These are phyloP conservation scores for Cryphonectria carpinicola DNA, from an alignment of 2,329 filamentous ascomycete species.

Conservation along the genomic window DNA sequence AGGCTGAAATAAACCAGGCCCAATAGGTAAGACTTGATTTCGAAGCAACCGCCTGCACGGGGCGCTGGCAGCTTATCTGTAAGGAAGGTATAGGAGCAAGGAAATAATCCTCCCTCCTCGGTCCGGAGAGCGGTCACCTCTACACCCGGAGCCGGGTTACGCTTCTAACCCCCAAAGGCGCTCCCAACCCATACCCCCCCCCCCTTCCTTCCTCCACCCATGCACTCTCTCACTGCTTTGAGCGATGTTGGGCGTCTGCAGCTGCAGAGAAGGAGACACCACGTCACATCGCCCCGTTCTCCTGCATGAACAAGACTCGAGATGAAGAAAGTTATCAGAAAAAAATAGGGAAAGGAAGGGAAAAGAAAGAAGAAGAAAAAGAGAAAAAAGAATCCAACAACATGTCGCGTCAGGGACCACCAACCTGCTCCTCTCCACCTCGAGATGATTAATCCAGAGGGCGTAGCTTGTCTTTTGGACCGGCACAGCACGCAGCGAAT, in stretches of 20 bases:
- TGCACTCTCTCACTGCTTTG: not conserved
- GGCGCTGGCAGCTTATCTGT: not conserved
- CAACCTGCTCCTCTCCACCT: not conserved
- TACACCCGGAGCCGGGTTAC: not conserved
- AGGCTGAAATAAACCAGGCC: not conserved
- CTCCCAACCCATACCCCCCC: too few relatives aligned
- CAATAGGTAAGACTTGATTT: not conserved
- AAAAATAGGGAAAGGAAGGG: not conserved
- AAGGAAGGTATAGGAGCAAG: not conserved
- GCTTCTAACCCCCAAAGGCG: not conserved
- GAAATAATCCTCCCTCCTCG: not conserved
- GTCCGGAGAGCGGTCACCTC: not conserved
- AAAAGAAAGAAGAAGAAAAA: not conserved
- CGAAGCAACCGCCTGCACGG: not conserved
- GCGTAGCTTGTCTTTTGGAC: not conserved
- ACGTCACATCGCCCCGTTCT: conserved; percentile 11
- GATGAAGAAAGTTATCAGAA: not conserved
- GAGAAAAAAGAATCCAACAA: not conserved
- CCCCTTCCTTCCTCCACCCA: too few relatives aligned
- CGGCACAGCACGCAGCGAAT: not conserved
- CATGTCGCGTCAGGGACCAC: not conserved
- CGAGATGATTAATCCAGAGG: not conserved
- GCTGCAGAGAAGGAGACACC: not conserved
- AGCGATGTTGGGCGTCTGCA: not conserved
- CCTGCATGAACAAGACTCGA: not conserved